Base-by-base conservation (phyloP, 306 rosid species). In the Lagenaria siceraria region DNA sequence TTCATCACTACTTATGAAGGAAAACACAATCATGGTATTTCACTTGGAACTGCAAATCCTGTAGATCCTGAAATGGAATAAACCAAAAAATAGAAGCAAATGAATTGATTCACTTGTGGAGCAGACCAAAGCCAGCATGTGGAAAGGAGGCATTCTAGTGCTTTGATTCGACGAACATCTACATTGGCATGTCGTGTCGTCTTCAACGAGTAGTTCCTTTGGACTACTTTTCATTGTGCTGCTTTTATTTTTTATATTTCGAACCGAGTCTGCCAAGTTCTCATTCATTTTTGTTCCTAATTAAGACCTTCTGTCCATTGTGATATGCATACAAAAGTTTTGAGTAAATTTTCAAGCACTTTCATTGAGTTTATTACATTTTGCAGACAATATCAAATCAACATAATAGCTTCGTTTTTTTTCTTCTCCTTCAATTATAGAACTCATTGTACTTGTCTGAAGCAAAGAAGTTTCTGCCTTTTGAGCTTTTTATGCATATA, bases 1-100 rank as follows among this genome's bases (percentile, higher is more conserved):
- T 95, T 90, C 76, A 87, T 95, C 77, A 95, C 97, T 3, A 95
- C 97, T 7, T 95, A 95, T 48, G 99, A 92, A 83, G 99, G 99
- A 79, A 95, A 92, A 64, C 97, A 95, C 84, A 95, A 95, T 85
- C 96, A 95, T 82, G 93, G 88, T 29, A 90, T 86, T 90, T 90
- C 97, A 64, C 80, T 87, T 13, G 89, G 84, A 82, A 87, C 78
- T 74, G 63, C 88, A 58, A 82, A 78, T 81, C 59, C 83, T 77
- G 78, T 82, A 66, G 78, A 85, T 43, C 89, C 92, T 31, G 92
- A 87, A 42, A 81, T 78, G 70, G 87, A 88, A 61, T 75, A 88
- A 65, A 51, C 86, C 61, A 69, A 81, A 86, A 58, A 81, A 87
- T 64, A 82, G 68, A 51, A 79, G 84, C 33, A 84, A 84, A 83